Base-by-base conservation (phyloP, 2,329 filamentous ascomycete genomes). In the Cyclaneusma minus region DNA sequence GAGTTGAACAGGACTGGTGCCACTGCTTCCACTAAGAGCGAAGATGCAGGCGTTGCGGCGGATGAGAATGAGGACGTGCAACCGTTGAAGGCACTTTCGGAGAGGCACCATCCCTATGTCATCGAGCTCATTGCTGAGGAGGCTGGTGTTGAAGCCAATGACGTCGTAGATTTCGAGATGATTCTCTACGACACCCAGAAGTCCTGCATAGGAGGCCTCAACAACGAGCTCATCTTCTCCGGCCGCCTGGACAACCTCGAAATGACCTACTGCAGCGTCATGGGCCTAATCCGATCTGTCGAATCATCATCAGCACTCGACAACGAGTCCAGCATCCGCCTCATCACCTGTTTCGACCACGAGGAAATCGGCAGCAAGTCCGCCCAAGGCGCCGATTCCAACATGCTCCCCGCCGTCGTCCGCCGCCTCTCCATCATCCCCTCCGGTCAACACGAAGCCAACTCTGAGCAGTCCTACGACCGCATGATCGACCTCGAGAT, bases 121-220 rank as follows among this genome's bases (percentile, higher is more conserved):
- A 64, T 98, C 31, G 73, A 91, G 34, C 61, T 93, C 22, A 76
- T 98, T 38, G 85, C 89, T 16, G 61, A 73, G 18, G 73, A 93
- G 45, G 77, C 79, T 2, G 77, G 68, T 5, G 76, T 79, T 17
- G 54, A 68, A 11, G 63, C 77, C 1, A 58, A 70, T 3, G 72
- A 85, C 32, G 66, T 98, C 11, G 59, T 89, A 25, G 89, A 98
- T 54, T 98, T 98, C 42, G 89, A 98, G 56, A 69, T 94, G 42
- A 70, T 94, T n/a, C 72, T 98, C 21, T 98, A 92, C 54, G 89
- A 98, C 50, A 91, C 84, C 7, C 89, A 98, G 46, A 80, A 87
- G 47, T 71, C 85, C 1, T 81, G 74, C 46, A 67, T 98, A 10
- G 89, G 89, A 32, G 89, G 89, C 18, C 56, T 98, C 38, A 35